phyloP scores from a whole-genome alignment of 176 grass and related monocot genomes.

The Lolium rigidum region DNA sequence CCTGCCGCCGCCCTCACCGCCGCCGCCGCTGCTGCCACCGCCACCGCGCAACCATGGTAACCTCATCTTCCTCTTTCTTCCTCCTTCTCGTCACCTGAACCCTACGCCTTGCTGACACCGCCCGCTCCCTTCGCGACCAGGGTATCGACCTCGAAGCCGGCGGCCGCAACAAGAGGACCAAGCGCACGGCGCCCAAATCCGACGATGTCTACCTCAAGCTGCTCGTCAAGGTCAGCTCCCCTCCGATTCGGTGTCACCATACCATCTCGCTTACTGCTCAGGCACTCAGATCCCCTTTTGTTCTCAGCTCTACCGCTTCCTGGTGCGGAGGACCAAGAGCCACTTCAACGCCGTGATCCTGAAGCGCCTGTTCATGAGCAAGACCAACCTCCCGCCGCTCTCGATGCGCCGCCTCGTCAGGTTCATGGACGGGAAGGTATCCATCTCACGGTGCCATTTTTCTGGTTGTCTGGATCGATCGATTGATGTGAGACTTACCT shows the following conservation, averaged over 20 bases:
- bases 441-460: not conserved
- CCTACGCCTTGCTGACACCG: not conserved
- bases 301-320: slow-evolving; percentile 76
- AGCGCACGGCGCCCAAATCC: slow-evolving; percentile 69
- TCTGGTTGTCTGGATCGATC: not conserved
- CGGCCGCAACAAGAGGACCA: slow-evolving; percentile 78
- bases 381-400: slow-evolving; percentile 73
- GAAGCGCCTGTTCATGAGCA: slow-evolving; percentile 92
- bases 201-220: slow-evolving; percentile 86
- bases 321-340: slow-evolving; percentile 77
- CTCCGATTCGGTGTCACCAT: not conserved
- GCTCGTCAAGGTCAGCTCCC: slow-evolving; percentile 59
- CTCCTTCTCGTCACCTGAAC: not conserved
- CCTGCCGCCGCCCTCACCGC: not conserved
- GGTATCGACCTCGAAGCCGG: slow-evolving; percentile 76
- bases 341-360: slow-evolving; percentile 78
- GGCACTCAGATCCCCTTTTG: slow-evolving; percentile 16
- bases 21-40: not conserved
- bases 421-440: slow-evolving; percentile 70
- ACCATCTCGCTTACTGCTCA: not conserved
- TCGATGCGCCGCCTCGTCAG: slow-evolving; percentile 77
- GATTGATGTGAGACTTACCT: not conserved
- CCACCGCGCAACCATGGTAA: slow-evolving; percentile 44
- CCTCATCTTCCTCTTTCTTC: not conserved
- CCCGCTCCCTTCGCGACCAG: not conserved